Evolutionary conservation across 805 yeast genomes (phyloP), one percentile per base, ranked within the genome.

Genomic region (Metahyphopichia silvanorum): DNA sequence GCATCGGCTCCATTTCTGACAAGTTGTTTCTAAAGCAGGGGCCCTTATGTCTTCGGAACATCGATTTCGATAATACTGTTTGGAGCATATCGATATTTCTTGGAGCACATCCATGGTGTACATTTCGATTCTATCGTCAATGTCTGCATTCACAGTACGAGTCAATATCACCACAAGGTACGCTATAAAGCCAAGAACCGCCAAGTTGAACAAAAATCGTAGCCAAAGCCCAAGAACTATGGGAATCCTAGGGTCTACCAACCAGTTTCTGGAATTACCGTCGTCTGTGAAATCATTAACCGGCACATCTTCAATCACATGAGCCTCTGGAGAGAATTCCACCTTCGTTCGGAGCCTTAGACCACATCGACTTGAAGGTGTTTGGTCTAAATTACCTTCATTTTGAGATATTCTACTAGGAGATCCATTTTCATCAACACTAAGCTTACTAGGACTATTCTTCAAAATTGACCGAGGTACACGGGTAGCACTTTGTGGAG

Each of bases 1-100:
- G 55, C 98, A 93, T 36, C 71, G 72, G 39, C 76, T 82, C 93
- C 95, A 86, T 21, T 67, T 69, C 21, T 71, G 64, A 56, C 98
- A 91, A 10, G 75, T 62, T 2, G 60, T 56, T 45, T 82, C 93
- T 12, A 87, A 55, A 0, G 86, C 88, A 0, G 95, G 96, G 0
- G 79, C 89, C 10, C 91, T 63, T 5, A 56, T 46, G 16, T 43
- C 38, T 12, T 67, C 78, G 2, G 75, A 68, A 53, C 98, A 91
- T 43, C 80, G 75, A 56, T 91, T 89, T 18, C 79, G 57, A 10
- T 71, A 55, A 49, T 82, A 91, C 35, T 85, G 81, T 22, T 79
- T 64, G 5, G 82, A 65, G 57, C 98, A 91, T 19, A 63, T 39
- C 10, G 80, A 71, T 30, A 86, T 84, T 44, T 81, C 84, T 34